Percentiles rank a stretch among this genome's conserved stretches.
Conservation (phyloP, 2,329 filamentous ascomycete species). For the Ascocoryne sarcoides region DNA sequence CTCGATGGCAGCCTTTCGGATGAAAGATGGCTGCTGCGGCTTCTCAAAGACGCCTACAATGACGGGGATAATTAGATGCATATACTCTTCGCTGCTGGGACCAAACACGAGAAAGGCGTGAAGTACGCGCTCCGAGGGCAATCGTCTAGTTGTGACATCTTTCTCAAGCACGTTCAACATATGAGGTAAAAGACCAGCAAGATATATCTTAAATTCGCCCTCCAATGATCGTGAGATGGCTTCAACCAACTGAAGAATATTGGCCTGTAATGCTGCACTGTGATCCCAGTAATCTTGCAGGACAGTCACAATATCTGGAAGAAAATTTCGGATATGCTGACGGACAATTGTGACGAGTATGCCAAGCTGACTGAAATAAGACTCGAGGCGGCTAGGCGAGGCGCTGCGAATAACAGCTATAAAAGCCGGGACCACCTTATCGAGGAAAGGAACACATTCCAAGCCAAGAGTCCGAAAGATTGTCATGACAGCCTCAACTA, state of each 20-base stretch:
- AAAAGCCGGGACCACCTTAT: conserved; percentile 90
- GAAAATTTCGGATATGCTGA: conserved; percentile 87
- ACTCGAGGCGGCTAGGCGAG: conserved; percentile 70
- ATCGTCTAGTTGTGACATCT: conserved; percentile 65
- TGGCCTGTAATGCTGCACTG: conserved; percentile 73
- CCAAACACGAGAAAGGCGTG: conserved; percentile 96
- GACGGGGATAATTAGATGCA: conserved; percentile 96
- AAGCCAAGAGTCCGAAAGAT: conserved; percentile 95
- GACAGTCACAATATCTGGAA: conserved; percentile 77
- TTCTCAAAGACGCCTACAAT: conserved; percentile 94
- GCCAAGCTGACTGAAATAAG: conserved; percentile 95
- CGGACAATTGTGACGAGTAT: conserved; percentile 90
- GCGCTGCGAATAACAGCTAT: conserved; percentile 80
- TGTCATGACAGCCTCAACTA: conserved; percentile 97
- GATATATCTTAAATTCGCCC: conserved; percentile 94
- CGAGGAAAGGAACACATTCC: conserved; percentile 91
- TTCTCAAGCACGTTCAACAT: conserved; percentile 94
- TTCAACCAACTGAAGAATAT: conserved; percentile 86
- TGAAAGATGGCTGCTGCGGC: conserved; percentile 65
- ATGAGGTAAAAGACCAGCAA: conserved; percentile 78
- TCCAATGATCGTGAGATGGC: conserved; percentile 89
- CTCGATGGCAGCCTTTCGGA: conserved; percentile 85
- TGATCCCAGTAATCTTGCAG: conserved; percentile 86
- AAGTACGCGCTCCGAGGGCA: conserved; percentile 79
- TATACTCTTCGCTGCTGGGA: conserved; percentile 92